These are phyloP conservation scores for Adansonia digitata DNA, from an alignment of 345 rosid genomes.

Conservation along the genomic window DNA sequence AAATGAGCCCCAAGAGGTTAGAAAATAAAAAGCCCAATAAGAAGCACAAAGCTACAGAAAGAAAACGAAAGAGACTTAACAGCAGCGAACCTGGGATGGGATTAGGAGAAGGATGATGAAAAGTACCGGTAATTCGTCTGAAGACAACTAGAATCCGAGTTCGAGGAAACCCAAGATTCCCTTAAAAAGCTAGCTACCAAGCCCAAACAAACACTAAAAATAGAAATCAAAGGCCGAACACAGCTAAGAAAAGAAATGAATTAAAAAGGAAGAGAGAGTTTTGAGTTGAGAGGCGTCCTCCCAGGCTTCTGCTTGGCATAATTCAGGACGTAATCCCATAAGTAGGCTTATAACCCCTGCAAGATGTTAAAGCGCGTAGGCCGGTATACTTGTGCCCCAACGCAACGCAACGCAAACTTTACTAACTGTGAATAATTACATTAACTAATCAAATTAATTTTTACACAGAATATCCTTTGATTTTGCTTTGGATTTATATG, in stretches of 20 bases:
- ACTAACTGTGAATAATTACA: slow-evolving; percentile 1
- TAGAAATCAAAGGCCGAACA: neutral
- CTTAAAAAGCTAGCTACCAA: slow-evolving; percentile 1
- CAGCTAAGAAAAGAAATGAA: neutral
- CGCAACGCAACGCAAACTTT: too few species aligned
- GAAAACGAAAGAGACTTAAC: slow-evolving; percentile 24
- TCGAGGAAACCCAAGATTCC: neutral
- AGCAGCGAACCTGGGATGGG: slow-evolving; percentile 9
- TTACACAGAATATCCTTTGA: too few species aligned
- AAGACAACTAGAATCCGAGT: neutral
- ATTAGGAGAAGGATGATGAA: neutral
- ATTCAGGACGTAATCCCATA: neutral
- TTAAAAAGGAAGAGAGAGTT: neutral
- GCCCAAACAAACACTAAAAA: slow-evolving; percentile 13
- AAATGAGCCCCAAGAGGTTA: slow-evolving; percentile 5
- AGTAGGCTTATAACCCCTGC: slow-evolving; percentile 17
- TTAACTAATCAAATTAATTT: too few species aligned
- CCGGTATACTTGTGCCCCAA: slow-evolving; percentile 19
- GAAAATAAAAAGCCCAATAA: neutral
- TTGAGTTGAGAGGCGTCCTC: neutral
- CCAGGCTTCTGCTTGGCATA: neutral
- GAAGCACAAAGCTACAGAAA: slow-evolving; percentile 18
- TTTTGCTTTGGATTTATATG: neutral
- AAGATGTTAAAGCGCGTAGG: slow-evolving; percentile 19
- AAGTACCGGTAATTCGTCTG: neutral